Conservation (phyloP, 129 eudicot genomes). For the Chrysanthemum seticuspe region DNA sequence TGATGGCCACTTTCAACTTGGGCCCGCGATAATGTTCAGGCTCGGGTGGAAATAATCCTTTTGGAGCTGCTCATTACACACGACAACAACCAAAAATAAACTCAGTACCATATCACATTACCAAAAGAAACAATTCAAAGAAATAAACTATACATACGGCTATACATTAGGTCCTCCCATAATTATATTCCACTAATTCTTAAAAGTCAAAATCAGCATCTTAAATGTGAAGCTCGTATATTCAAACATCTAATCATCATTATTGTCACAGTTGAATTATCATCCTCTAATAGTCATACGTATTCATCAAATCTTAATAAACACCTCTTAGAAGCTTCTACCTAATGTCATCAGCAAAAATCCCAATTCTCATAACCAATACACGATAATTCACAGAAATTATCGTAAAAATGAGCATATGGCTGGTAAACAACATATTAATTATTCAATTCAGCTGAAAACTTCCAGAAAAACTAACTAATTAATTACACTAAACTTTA, state of each 20-base stretch:
- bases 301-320: neutral
- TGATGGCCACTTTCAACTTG: conserved; percentile 93
- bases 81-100: conserved; percentile 25
- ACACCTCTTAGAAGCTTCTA: neutral
- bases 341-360: neutral
- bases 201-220: conserved; percentile 7
- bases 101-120: conserved; percentile 17
- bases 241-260: neutral
- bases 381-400: neutral
- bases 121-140: conserved; percentile 3
- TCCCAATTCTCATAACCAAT: conserved; percentile 3
- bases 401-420: neutral
- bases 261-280: conserved; percentile 13
- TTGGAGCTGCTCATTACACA: conserved; percentile 71
- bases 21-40: conserved; percentile 94
- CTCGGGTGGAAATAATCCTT: conserved; percentile 95
- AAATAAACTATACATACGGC: conserved; percentile 5
- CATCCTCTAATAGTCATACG: conserved; percentile 15
- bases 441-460: conserved; percentile 1
- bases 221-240: conserved; percentile 6
- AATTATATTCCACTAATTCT: conserved; percentile 2
- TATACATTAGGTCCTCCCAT: conserved; percentile 1
- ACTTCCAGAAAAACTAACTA: conserved; percentile 14
- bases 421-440: neutral
- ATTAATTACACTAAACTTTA: neutral